Percentiles rank a stretch among this genome's conserved stretches.
Conservation (phyloP, 805 yeast genomes). For the Schwanniomyces occidentalis region DNA sequence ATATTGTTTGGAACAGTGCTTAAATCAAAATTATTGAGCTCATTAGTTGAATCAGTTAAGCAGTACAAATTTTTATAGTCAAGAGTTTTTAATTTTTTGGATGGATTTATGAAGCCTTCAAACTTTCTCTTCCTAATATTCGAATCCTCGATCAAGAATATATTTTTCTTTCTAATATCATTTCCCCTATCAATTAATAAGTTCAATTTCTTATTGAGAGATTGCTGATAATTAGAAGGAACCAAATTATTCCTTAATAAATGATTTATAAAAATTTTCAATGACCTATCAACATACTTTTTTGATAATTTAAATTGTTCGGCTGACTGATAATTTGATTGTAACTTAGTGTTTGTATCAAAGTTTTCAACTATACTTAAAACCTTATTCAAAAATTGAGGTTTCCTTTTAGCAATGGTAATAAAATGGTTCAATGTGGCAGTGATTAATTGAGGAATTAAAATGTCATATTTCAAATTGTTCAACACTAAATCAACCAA, state of each 20-base stretch:
- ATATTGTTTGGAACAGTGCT: slow-evolving; percentile 64
- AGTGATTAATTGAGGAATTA: slow-evolving; percentile 56
- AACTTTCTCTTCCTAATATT: slow-evolving; percentile 37
- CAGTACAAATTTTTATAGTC: slow-evolving; percentile 67
- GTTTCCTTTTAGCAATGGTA: slow-evolving; percentile 64
- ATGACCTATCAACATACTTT: slow-evolving; percentile 62
- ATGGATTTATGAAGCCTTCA: slow-evolving; percentile 40
- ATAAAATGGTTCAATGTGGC: slow-evolving; percentile 68
- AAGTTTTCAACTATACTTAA: slow-evolving; percentile 59
- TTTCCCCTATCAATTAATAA: slow-evolving; percentile 37
- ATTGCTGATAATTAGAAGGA: slow-evolving; percentile 31
- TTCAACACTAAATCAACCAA: slow-evolving; percentile 65
- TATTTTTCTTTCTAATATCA: slow-evolving; percentile 41
- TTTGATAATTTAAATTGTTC: slow-evolving; percentile 54
- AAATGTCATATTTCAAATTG: slow-evolving; percentile 55
- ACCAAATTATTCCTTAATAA: slow-evolving; percentile 33
- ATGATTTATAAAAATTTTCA: slow-evolving; percentile 46
- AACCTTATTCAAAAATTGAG: slow-evolving; percentile 58
- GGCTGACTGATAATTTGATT: slow-evolving; percentile 47
- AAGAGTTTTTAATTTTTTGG: slow-evolving; percentile 26
- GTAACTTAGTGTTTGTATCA: slow-evolving; percentile 56
- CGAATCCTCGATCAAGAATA: slow-evolving; percentile 30
- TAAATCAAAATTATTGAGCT: slow-evolving; percentile 68
- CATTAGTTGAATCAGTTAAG: slow-evolving; percentile 60
- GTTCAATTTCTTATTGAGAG: slow-evolving; percentile 28